A percentile compares a stretch with the other conserved stretches of the same genome.
phyloP scores from a whole-genome alignment of 2,329 filamentous ascomycete genomes.

The Nothopassalora personata region DNA sequence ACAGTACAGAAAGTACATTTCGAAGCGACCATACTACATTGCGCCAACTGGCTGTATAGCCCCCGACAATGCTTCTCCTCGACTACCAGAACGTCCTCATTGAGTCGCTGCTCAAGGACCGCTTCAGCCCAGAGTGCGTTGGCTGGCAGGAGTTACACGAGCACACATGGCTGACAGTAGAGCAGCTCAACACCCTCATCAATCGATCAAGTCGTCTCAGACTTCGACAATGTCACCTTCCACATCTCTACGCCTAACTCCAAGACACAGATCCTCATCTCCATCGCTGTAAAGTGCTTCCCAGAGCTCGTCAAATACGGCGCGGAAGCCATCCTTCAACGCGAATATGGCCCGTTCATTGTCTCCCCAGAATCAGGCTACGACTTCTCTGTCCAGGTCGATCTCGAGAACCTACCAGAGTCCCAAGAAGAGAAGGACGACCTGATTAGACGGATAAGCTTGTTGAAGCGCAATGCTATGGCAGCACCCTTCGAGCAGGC shows the following conservation, averaged over 20 bases:
- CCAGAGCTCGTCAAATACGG: conserved; percentile 88
- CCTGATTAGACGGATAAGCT: conserved; percentile 76
- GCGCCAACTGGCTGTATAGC: background rate
- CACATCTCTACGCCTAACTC: conserved; percentile 94
- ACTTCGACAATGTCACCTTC: conserved; percentile 98
- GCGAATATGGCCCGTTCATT: conserved; percentile 92
- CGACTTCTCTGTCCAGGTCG: conserved; percentile 89
- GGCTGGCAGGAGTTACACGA: conserved; percentile 6
- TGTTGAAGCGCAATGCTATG: conserved; percentile 98
- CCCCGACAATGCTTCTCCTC: conserved; percentile 70
- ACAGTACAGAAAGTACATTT: background rate
- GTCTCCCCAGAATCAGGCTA: conserved; percentile 82
- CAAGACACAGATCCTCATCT: conserved; percentile 92
- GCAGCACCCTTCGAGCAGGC: conserved; percentile 96
- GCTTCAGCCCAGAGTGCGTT: conserved; percentile 55
- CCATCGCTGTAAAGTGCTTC: conserved; percentile 92
- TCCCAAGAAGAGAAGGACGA: conserved; percentile 83
- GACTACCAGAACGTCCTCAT: conserved; percentile 99
- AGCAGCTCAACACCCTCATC: conserved; percentile 72
- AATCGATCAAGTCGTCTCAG: conserved; percentile 97
- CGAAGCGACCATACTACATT: background rate
- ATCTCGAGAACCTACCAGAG: conserved; percentile 78
- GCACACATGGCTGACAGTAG: conserved; percentile 27
- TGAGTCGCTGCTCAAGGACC: conserved; percentile 89
- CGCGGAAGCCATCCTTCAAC: conserved; percentile 81